Base-by-base conservation (phyloP, 345 rosid genomes). In the Ceriops zippeliana region DNA sequence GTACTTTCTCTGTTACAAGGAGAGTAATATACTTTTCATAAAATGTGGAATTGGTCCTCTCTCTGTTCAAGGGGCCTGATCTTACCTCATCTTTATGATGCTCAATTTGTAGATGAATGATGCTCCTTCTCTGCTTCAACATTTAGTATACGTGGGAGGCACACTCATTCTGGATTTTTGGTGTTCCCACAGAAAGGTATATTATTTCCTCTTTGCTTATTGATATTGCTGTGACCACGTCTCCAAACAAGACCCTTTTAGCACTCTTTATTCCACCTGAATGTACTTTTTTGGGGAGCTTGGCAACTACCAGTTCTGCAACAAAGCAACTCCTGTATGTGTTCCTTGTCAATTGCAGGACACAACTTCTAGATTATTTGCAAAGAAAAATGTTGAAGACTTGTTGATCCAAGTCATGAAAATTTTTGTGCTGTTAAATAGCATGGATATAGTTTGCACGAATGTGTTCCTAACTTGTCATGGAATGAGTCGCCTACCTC, bases 211-310 rank as follows among this genome's bases (percentile, higher is more conserved):
- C 76, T 8, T 74, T 74, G 70, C 67, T 74, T 30, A 74, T 38
- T 7, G 82, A 62, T 66, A 78, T 74, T 58, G 69, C 78, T 27
- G 76, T 74, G 62, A 74, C 75, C 27, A 74, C 59, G 26, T 74
- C 82, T 31, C 82, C 82, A 21, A 70, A 69, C 61, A 74, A 72
- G 51, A 78, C 69, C 32, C 82, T 70, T 66, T 78, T 78, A 34
- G 73, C 74, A 59, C 76, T 74, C 61, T 67, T 67, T 5, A 70
- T 70, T 66, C 70, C 78, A 54, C 75, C 70, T 0, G 66, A 78
- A 34, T 65, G 70, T 62, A 66, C 65, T 51, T 74, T 78, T 63
- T 38, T 70, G 20, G 75, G 67, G 56, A 78, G 62, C 72, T 70
- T 70, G 73, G 73, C 49, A 22, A 74, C 72, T 22, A 74, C 62